Evolutionary conservation across 169 alveolate species (phyloP).

Genomic region (Plasmodium berghei): DNA sequence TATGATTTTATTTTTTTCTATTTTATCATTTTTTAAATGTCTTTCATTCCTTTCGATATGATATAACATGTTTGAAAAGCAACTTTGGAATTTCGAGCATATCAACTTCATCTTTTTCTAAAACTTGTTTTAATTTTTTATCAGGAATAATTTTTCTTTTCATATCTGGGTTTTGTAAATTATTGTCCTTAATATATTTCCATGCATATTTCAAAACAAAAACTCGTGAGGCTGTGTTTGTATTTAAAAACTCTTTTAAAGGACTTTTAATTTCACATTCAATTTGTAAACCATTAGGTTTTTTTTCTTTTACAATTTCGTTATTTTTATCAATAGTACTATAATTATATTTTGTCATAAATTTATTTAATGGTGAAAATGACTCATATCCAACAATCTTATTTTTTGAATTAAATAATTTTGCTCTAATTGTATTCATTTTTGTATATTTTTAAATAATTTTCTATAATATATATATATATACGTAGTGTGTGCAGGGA

Average conservation of each 20-base stretch:
- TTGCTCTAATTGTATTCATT: no score
- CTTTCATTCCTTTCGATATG: conserved; percentile 37
- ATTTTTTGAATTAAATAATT: no score
- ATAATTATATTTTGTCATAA: no score
- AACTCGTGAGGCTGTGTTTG: conserved; percentile 68
- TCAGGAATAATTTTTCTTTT: conserved; percentile 69
- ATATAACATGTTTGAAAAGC: conserved; percentile 33
- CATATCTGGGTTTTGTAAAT: conserved; percentile 71
- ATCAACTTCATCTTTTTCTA: conserved; percentile 70
- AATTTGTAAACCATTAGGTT: conserved; percentile 71
- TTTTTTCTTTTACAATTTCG: conserved; percentile 31
- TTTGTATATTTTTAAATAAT: no score
- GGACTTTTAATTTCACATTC: conserved; percentile 72
- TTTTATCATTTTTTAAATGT: no score
- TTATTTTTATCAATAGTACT: background rate
- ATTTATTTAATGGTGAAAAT: no score
- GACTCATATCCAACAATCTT: no score
- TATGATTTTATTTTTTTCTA: no score
- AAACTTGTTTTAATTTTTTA: conserved; percentile 46
- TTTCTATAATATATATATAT: no score
- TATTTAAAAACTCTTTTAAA: conserved; percentile 51
- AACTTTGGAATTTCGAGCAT: conserved; percentile 63
- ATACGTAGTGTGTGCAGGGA: no score
- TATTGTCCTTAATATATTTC: conserved; percentile 75
- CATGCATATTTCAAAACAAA: conserved; percentile 66